Percentiles rank a stretch among this genome's conserved stretches.
phyloP scores from a whole-genome alignment of 768 basidiomycete genomes.

The Lentinula detonsa region DNA sequence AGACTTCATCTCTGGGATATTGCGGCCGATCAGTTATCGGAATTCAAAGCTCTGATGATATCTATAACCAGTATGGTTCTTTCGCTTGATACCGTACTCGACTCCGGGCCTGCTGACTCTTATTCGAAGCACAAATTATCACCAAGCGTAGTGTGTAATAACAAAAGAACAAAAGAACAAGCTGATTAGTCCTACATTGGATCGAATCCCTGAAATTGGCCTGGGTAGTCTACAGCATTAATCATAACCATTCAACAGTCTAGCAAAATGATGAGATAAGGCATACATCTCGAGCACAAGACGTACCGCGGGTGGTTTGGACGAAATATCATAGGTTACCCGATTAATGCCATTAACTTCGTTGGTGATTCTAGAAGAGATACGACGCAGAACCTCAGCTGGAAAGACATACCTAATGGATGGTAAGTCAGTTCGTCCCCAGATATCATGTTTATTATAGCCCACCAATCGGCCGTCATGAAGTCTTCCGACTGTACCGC shows the following conservation, averaged over 20 bases:
- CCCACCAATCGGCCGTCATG: slow-evolving; percentile 98
- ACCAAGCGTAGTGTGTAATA: too few relatives aligned
- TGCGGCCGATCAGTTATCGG: not conserved
- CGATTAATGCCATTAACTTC: slow-evolving; percentile 96
- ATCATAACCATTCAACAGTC: slow-evolving; percentile 41
- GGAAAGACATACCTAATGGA: slow-evolving; percentile 91
- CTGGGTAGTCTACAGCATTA: too few relatives aligned
- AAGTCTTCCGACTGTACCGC: slow-evolving; percentile 99
- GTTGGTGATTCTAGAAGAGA: slow-evolving; percentile 96
- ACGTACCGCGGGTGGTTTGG: slow-evolving; percentile 89
- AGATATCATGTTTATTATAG: slow-evolving; percentile 5
- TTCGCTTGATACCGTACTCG: too few relatives aligned
- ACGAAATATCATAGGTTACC: slow-evolving; percentile 93
- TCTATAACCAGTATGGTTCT: not conserved
- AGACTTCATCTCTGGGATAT: not conserved
- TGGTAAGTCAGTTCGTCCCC: slow-evolving; percentile 12
- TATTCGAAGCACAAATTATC: too few relatives aligned
- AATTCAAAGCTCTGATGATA: too few relatives aligned
- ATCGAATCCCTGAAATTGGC: too few relatives aligned
- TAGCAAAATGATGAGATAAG: slow-evolving; percentile 7
- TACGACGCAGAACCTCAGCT: slow-evolving; percentile 77
- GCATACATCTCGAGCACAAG: not conserved
- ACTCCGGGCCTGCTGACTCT: too few relatives aligned
- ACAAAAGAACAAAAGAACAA: too few relatives aligned
- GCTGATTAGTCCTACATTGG: too few relatives aligned